These are phyloP conservation scores for Monilinia vaccinii-corymbosi DNA, from an alignment of 2,329 filamentous ascomycete genomes.

Conservation along the genomic window DNA sequence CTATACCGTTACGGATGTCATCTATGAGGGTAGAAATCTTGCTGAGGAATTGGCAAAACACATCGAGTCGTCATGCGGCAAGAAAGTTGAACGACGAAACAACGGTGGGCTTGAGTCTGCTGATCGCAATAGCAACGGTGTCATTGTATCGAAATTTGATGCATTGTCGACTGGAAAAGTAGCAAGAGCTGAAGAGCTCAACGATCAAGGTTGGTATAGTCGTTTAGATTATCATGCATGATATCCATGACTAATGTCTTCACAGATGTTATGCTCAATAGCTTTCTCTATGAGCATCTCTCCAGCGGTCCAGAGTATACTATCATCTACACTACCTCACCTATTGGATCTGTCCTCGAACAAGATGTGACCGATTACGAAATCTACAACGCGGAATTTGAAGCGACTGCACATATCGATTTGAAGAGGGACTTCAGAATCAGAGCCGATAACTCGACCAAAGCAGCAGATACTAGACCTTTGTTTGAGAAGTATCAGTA, in stretches of 20 bases:
- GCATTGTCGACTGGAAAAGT: background rate
- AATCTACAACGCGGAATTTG: slow-evolving; percentile 56
- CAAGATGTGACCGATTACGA: background rate
- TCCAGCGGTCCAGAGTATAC: slow-evolving; percentile 47
- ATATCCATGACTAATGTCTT: background rate
- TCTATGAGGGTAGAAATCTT: slow-evolving; percentile 34
- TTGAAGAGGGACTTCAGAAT: slow-evolving; percentile 50
- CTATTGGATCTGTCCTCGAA: slow-evolving; percentile 23
- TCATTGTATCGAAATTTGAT: background rate
- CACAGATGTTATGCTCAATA: slow-evolving; percentile 22
- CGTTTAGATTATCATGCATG: background rate
- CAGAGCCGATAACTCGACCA: slow-evolving; percentile 33
- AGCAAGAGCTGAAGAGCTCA: slow-evolving; percentile 37
- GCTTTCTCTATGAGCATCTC: slow-evolving; percentile 31
- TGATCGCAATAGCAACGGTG: slow-evolving; percentile 30
- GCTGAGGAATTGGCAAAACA: slow-evolving; percentile 35
- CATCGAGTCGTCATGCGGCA: slow-evolving; percentile 39
- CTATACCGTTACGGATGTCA: slow-evolving; percentile 46
- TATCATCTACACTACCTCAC: slow-evolving; percentile 64
- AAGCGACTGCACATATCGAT: slow-evolving; percentile 57
- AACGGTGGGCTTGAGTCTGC: slow-evolving; percentile 32
- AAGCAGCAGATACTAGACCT: slow-evolving; percentile 40
- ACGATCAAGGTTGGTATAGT: slow-evolving; percentile 37
- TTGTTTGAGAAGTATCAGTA: slow-evolving; percentile 93
- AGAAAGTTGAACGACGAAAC: slow-evolving; percentile 10